These are phyloP conservation scores for Pseudocercospora fuligena DNA, from an alignment of 2,329 filamentous ascomycete species.

Conservation along the genomic window DNA sequence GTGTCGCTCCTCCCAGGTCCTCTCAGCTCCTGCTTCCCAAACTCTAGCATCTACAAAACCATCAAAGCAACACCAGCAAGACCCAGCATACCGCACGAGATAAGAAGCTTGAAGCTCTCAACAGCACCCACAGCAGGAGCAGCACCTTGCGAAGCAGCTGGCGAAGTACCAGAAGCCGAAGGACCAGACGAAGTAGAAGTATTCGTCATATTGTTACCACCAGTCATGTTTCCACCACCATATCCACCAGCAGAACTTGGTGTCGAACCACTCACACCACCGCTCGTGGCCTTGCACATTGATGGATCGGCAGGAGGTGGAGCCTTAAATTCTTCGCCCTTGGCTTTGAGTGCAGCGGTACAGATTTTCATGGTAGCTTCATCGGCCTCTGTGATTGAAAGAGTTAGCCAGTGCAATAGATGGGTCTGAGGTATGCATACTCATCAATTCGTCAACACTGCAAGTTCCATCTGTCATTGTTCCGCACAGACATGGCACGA, in stretches of 20 bases:
- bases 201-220: background rate
- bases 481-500: slow-evolving; percentile 46
- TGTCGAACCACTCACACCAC: slow-evolving; percentile 1
- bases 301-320: slow-evolving; percentile 18
- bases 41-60: slow-evolving; percentile 11
- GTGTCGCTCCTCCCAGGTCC: background rate
- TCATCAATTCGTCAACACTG: slow-evolving; percentile 43
- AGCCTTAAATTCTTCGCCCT: slow-evolving; percentile 27
- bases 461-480: slow-evolving; percentile 36
- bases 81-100: slow-evolving; percentile 11
- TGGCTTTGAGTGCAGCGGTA: slow-evolving; percentile 27
- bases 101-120: slow-evolving; percentile 14
- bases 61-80: slow-evolving; percentile 21
- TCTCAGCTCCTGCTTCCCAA: background rate
- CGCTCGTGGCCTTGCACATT: slow-evolving; percentile 22
- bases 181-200: no score
- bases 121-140: slow-evolving; percentile 17
- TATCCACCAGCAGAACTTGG: slow-evolving; percentile 8
- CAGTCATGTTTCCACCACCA: slow-evolving; percentile 9
- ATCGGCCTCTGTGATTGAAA: slow-evolving; percentile 2
- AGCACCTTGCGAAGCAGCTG: slow-evolving; percentile 5
- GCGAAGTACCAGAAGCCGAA: background rate
- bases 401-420: background rate
- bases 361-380: slow-evolving; percentile 27
- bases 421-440: slow-evolving; percentile 39